A percentile compares a stretch with the other conserved stretches of the same genome.
Conservation (phyloP, 179 eudicot species). For the Amaranthus tricolor region DNA sequence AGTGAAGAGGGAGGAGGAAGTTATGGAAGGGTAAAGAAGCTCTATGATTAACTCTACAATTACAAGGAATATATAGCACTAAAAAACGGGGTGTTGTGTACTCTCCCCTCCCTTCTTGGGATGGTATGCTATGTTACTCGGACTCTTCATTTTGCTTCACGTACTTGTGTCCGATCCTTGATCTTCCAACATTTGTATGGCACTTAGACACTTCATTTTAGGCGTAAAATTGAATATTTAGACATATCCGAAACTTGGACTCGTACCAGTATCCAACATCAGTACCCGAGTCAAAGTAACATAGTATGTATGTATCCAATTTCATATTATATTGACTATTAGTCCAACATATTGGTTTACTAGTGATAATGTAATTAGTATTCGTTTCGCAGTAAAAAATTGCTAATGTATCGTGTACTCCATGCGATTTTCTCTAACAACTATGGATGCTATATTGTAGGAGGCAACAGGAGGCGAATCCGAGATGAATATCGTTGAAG, state of each 20-base stretch:
- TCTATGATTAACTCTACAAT: neutral
- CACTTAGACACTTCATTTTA: too few relatives aligned
- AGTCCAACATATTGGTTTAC: neutral
- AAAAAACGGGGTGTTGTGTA: too few relatives aligned
- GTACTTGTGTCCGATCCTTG: too few relatives aligned
- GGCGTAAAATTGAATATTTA: too few relatives aligned
- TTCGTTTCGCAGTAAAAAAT: neutral
- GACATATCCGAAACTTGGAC: too few relatives aligned
- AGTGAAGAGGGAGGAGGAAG: neutral
- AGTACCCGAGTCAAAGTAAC: too few relatives aligned
- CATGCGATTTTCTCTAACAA: neutral
- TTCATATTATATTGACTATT: too few relatives aligned
- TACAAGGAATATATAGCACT: neutral
- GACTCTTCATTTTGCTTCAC: too few relatives aligned
- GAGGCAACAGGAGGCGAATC: constrained; percentile 45
- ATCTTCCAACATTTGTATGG: too few relatives aligned
- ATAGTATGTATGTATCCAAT: neutral
- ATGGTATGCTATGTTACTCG: too few relatives aligned
- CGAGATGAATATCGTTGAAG: constrained; percentile 37
- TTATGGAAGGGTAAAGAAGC: neutral
- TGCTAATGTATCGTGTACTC: neutral
- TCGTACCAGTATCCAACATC: too few relatives aligned
- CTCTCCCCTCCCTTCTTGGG: neutral
- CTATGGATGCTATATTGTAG: constrained; percentile 31
- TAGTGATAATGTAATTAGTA: neutral